Percentiles rank a stretch among this genome's conserved stretches.
Conservation (phyloP, 306 rosid genomes). For the Begonia masoniana region DNA sequence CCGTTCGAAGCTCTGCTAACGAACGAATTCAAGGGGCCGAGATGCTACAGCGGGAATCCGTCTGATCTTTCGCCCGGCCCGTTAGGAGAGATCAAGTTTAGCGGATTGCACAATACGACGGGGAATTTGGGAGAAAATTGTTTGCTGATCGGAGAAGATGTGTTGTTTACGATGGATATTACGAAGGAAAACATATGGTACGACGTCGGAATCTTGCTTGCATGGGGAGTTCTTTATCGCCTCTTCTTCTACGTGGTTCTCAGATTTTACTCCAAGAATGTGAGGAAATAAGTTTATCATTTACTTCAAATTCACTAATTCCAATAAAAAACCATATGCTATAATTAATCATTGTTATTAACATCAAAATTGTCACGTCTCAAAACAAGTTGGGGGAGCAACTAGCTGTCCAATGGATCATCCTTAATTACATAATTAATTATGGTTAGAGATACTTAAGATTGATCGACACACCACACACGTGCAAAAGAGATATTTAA, state of each 20-base stretch:
- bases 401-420: no score
- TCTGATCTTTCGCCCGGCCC: conserved; percentile 61
- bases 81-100: conserved; percentile 30
- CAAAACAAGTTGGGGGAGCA: no score
- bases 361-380: no score
- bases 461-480: no score
- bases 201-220: conserved; percentile 54
- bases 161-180: conserved; percentile 52
- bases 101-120: conserved; percentile 14
- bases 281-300: conserved; percentile 40
- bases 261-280: conserved; percentile 84
- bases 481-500: no score
- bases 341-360: no score
- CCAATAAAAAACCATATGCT: no score
- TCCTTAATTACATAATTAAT: no score
- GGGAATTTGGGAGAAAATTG: conserved; percentile 10
- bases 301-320: no score
- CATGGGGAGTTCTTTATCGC: conserved; percentile 83
- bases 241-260: conserved; percentile 70
- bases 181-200: conserved; percentile 27
- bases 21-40: conserved; percentile 53
- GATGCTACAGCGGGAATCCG: conserved; percentile 40
- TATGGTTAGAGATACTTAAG: no score
- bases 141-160: conserved; percentile 50
- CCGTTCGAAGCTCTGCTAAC: conserved; percentile 76